Evolutionary conservation across 768 basidiomycete genomes (phyloP).

Genomic region (Botryobasidium botryosum): DNA sequence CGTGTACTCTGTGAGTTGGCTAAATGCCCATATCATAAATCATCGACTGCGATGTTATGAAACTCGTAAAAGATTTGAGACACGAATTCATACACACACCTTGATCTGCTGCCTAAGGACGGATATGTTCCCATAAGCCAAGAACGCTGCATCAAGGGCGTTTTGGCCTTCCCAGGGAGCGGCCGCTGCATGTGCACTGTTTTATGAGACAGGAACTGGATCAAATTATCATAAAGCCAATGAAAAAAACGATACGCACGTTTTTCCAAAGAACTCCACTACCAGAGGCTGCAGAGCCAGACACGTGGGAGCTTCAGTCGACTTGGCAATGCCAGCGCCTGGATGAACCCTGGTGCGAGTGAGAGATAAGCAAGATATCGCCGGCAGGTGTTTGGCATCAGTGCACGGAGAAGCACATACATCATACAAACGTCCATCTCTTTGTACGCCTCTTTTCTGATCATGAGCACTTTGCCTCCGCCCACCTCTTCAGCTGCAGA

Average conservation of each 20-base stretch:
- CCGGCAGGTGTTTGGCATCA: no score
- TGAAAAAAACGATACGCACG: constrained; percentile 32
- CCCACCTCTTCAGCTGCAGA: constrained; percentile 54
- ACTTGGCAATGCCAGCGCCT: constrained; percentile 57
- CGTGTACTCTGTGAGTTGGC: constrained; percentile 65
- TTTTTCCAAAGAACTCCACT: constrained; percentile 57
- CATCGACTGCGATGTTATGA: no score
- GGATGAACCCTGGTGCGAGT: constrained; percentile 49
- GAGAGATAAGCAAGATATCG: neutral
- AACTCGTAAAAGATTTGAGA: neutral
- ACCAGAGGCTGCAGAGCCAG: constrained; percentile 43
- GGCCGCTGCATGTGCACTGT: constrained; percentile 57
- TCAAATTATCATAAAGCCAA: constrained; percentile 1
- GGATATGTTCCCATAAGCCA: constrained; percentile 65
- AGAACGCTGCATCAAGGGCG: constrained; percentile 74
- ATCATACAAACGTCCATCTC: constrained; percentile 66
- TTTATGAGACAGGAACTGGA: neutral
- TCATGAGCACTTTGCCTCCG: constrained; percentile 49
- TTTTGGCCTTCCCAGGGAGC: constrained; percentile 80
- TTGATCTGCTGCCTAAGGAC: constrained; percentile 57
- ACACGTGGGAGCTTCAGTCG: constrained; percentile 44
- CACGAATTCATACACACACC: neutral
- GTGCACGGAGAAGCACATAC: constrained; percentile 22
- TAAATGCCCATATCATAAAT: constrained; percentile 24
- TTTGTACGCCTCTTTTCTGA: constrained; percentile 57